These are phyloP conservation scores for Murraya koenigii DNA, from an alignment of 345 rosid species.

Conservation along the genomic window DNA sequence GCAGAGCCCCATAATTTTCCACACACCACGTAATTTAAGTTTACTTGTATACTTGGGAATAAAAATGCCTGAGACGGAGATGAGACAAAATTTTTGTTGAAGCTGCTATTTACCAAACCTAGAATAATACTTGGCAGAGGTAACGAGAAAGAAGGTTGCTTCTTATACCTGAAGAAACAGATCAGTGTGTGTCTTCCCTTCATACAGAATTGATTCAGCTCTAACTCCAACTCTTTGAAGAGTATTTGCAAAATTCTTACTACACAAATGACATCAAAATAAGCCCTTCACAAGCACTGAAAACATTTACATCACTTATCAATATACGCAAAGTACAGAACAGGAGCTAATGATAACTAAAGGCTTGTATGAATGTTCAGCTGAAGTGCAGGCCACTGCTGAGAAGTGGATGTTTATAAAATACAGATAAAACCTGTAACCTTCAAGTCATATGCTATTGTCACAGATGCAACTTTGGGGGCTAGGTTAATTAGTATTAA, in stretches of 20 bases:
- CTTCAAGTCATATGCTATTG: background rate
- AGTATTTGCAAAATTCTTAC: conserved; percentile 72
- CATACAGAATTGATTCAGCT: conserved; percentile 71
- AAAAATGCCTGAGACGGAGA: background rate
- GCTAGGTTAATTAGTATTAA: background rate
- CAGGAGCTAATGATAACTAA: background rate
- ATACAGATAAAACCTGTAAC: background rate
- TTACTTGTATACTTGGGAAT: background rate
- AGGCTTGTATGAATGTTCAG: background rate
- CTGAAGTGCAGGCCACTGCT: background rate
- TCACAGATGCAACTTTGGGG: background rate
- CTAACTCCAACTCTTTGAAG: conserved; percentile 68
- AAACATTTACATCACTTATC: background rate
- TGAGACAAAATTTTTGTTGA: background rate
- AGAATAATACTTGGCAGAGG: background rate
- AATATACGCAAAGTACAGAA: background rate
- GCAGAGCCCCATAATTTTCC: background rate
- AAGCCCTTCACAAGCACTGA: conserved; percentile 3
- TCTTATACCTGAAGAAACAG: conserved; percentile 83
- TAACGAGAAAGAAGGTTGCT: background rate
- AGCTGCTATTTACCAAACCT: too few species aligned
- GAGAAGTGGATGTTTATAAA: background rate
- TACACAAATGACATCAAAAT: conserved; percentile 30
- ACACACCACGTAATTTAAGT: too few species aligned
- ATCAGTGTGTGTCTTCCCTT: conserved; percentile 95